phyloP scores from a whole-genome alignment of 768 basidiomycete species.

The Mycena latifolia region DNA sequence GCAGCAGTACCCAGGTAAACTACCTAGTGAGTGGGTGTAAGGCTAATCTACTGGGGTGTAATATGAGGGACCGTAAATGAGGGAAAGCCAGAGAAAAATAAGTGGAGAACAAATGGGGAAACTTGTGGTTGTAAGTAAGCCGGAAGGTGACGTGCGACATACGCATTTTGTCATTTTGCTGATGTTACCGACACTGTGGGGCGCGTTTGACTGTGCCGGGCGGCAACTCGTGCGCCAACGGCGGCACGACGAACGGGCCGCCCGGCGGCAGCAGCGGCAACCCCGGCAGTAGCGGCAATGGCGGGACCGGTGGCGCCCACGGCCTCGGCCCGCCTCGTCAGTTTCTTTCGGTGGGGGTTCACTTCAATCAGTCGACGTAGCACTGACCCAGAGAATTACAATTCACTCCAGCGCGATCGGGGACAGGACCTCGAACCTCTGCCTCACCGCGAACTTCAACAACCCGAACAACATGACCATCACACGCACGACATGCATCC shows the following conservation, averaged over 20 bases:
- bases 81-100: too few relatives aligned
- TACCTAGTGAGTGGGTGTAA: too few relatives aligned
- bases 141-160: too few relatives aligned
- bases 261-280: neutral
- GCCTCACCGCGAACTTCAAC: constrained; percentile 14
- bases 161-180: too few relatives aligned
- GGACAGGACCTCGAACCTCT: constrained; percentile 8
- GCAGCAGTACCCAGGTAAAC: too few relatives aligned
- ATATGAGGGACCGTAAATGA: too few relatives aligned
- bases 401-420: constrained; percentile 11
- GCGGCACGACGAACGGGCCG: constrained; percentile 10
- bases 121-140: too few relatives aligned
- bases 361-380: constrained; percentile 7
- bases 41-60: too few relatives aligned
- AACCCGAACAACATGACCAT: constrained; percentile 10
- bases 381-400: neutral
- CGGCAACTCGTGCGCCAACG: constrained; percentile 1
- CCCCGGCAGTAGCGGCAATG: neutral
- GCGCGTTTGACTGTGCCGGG: constrained; percentile 8
- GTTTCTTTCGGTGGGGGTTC: constrained; percentile 13
- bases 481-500: constrained; percentile 16
- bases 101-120: too few relatives aligned
- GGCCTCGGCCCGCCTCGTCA: constrained; percentile 9
- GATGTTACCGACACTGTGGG: constrained; percentile 12
- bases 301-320: constrained; percentile 1